Evolutionary conservation across 2,329 filamentous ascomycete genomes (phyloP).

Genomic region (Fusarium irregulare): DNA sequence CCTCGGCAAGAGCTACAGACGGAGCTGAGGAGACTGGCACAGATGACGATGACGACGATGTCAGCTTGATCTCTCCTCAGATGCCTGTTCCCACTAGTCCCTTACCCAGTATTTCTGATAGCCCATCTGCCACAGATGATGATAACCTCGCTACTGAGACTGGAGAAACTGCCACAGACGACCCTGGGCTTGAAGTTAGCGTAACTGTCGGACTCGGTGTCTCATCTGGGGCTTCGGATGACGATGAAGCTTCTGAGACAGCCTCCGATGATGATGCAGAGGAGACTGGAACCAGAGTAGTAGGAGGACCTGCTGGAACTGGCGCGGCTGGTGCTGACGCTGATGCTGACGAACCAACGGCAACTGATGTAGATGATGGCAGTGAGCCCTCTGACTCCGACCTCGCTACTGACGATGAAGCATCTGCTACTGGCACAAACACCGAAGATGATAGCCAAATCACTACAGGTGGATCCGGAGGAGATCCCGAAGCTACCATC

Average conservation of each 20-base stretch:
- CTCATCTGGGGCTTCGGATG: background rate
- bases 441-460: background rate
- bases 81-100: background rate
- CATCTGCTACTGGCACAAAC: background rate
- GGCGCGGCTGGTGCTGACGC: background rate
- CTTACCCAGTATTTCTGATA: background rate
- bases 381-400: background rate
- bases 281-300: background rate
- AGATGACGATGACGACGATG: background rate
- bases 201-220: fast-evolving
- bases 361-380: background rate
- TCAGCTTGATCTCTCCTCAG: background rate
- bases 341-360: background rate
- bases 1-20: background rate
- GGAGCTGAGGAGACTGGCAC: background rate
- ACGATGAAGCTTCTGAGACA: background rate
- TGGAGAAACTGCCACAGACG: background rate
- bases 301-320: background rate
- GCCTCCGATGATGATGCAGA: fast-evolving
- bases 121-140: background rate
- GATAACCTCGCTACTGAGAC: background rate
- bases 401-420: background rate
- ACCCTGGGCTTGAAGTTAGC: fast-evolving
- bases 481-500: background rate
- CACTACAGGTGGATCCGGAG: background rate